phyloP scores from a whole-genome alignment of 192 early-diverging fungal species.

The Spizellomyces sp. region DNA sequence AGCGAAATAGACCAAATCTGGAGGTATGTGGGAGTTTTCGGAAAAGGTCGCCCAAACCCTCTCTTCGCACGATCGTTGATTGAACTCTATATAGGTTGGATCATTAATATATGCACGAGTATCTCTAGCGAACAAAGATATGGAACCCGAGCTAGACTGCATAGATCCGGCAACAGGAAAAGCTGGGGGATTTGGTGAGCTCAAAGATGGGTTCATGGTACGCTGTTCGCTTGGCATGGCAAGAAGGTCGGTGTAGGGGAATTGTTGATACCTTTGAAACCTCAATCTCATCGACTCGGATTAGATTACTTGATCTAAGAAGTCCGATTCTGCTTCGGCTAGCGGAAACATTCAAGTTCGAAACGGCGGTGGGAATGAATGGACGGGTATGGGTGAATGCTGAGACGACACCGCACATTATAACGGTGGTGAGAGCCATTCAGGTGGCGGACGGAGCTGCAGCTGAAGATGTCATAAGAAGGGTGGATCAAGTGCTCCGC shows the following conservation, averaged over 20 bases:
- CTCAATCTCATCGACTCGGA: too few species aligned
- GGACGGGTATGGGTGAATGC: conserved; percentile 92
- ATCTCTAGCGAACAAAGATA: conserved; percentile 86
- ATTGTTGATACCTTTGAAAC: too few species aligned
- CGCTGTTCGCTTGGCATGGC: conserved; percentile 80
- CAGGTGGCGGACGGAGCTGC: conserved; percentile 71
- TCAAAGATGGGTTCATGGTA: conserved; percentile 78
- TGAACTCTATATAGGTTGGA: conserved; percentile 52
- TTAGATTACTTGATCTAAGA: conserved; percentile 70
- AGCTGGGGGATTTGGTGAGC: conserved; percentile 88
- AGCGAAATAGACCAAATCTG: conserved; percentile 85
- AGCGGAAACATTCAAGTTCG: conserved; percentile 76
- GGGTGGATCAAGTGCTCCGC: conserved; percentile 20
- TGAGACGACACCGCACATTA: conserved; percentile 59
- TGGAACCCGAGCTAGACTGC: conserved; percentile 98
- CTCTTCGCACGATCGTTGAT: background rate
- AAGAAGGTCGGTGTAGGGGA: conserved; percentile 53
- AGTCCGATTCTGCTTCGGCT: conserved; percentile 72
- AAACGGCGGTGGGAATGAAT: conserved; percentile 90
- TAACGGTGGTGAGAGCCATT: conserved; percentile 71
- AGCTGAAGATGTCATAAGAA: conserved; percentile 55
- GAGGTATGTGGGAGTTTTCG: conserved; percentile 40
- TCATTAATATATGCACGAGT: conserved; percentile 84
- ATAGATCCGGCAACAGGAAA: conserved; percentile 76
- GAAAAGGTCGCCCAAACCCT: background rate